Conservation (phyloP, 2,329 filamentous ascomycete genomes). For the Endothia cerciana region DNA sequence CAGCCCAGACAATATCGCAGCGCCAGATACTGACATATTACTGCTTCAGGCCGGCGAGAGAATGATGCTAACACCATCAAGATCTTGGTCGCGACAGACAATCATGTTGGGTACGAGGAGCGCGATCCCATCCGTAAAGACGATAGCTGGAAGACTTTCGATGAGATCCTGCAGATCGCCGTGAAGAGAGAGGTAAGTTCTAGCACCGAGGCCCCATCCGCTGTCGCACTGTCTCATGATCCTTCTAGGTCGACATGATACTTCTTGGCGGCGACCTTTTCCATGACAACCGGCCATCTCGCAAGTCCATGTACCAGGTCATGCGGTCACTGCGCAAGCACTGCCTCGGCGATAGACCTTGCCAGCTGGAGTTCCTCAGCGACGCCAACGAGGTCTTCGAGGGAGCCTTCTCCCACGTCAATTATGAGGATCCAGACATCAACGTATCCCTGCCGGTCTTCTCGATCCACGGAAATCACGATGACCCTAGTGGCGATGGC, state of each 20-base stretch:
- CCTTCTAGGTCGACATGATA: slow-evolving; percentile 82
- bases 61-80: slow-evolving; percentile 94
- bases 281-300: slow-evolving; percentile 96
- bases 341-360: slow-evolving; percentile 93
- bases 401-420: slow-evolving; percentile 88
- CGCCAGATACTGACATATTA: background rate
- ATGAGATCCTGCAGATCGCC: slow-evolving; percentile 91
- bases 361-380: slow-evolving; percentile 90
- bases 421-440: slow-evolving; percentile 97
- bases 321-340: slow-evolving; percentile 94
- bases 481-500: slow-evolving; percentile 96
- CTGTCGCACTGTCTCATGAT: background rate
- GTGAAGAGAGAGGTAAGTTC: slow-evolving; percentile 72
- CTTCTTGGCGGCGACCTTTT: slow-evolving; percentile 93
- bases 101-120: slow-evolving; percentile 96
- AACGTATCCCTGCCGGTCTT: slow-evolving; percentile 97
- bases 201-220: slow-evolving; percentile 14
- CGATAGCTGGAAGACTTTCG: slow-evolving; percentile 95
- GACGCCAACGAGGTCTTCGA: slow-evolving; percentile 92
- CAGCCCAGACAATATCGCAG: background rate
- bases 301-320: slow-evolving; percentile 95
- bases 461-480: slow-evolving; percentile 97
- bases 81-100: slow-evolving; percentile 92
- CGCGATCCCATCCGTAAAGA: slow-evolving; percentile 92
- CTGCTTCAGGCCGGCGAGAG: slow-evolving; percentile 38